Evolutionary conservation across 1,284 basidiomycete genomes (phyloP).

Genomic region (Earliella scabrosa): DNA sequence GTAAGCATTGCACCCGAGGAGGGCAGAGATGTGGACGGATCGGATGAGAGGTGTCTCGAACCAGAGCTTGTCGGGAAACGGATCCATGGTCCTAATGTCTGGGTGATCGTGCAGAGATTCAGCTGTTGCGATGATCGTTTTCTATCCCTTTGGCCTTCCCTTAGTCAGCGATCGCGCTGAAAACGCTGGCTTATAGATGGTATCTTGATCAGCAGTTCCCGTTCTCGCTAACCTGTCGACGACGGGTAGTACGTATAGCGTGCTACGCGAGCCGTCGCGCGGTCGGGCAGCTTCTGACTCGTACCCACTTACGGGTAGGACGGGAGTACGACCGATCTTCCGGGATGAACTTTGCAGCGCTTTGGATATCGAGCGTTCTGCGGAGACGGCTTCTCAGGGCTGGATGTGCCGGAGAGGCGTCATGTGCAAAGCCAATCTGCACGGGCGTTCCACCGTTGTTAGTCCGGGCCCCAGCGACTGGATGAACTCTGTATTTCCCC

Average conservation of each 20-base stretch:
- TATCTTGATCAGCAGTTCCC: not conserved
- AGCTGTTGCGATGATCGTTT: not conserved
- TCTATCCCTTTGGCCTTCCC: not conserved
- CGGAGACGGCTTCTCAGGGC: not conserved
- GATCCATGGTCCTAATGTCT: not conserved
- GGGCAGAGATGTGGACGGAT: slow-evolving; percentile 58
- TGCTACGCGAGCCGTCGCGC: too few species aligned
- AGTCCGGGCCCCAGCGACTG: slow-evolving; percentile 10
- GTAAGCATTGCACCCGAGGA: slow-evolving; percentile 56
- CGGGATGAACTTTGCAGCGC: too few species aligned
- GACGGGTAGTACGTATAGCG: too few species aligned
- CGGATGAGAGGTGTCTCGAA: slow-evolving; percentile 64
- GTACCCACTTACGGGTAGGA: too few species aligned
- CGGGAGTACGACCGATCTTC: too few species aligned
- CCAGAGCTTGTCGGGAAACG: slow-evolving; percentile 43
- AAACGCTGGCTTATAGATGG: not conserved
- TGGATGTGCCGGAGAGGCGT: not conserved
- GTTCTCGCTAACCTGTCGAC: too few species aligned
- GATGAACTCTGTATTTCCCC: slow-evolving; percentile 10
- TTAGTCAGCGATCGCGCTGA: not conserved
- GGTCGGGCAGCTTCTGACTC: too few species aligned
- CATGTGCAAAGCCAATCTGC: slow-evolving; percentile 20
- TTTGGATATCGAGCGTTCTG: too few species aligned
- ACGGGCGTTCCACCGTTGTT: slow-evolving; percentile 11
- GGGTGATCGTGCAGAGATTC: not conserved